These are phyloP conservation scores for Asterophora parasitica DNA, from an alignment of 768 basidiomycete species.

Conservation along the genomic window DNA sequence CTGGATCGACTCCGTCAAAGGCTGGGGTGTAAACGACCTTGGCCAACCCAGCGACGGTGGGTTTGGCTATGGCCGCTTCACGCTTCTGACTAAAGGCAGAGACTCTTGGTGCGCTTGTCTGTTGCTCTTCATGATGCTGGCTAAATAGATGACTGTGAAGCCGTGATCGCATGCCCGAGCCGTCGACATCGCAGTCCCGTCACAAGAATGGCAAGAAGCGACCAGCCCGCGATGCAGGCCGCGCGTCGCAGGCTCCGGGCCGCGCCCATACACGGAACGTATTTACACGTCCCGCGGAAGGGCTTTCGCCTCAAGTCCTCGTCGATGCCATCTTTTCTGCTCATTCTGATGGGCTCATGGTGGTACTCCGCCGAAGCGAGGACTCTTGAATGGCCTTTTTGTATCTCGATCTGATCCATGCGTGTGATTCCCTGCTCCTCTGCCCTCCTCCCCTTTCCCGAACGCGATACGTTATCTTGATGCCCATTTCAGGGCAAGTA, in stretches of 20 bases:
- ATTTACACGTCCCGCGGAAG: conserved; percentile 14
- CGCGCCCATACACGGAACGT: conserved; percentile 8
- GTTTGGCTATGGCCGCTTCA: conserved; percentile 77
- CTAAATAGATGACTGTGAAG: conserved; percentile 15
- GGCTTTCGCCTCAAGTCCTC: conserved; percentile 36
- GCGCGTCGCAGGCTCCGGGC: conserved; percentile 11
- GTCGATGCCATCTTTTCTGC: conserved; percentile 85
- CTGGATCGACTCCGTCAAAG: conserved; percentile 76
- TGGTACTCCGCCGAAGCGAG: conserved; percentile 54
- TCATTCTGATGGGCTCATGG: conserved; percentile 80
- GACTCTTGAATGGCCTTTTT: conserved; percentile 2
- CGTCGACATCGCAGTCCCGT: conserved; percentile 14
- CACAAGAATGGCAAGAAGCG: conserved; percentile 12
- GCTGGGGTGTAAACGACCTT: conserved; percentile 81
- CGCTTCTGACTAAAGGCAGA: conserved; percentile 49
- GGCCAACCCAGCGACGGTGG: conserved; percentile 83
- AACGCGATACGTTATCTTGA: neutral
- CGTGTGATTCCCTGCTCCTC: neutral
- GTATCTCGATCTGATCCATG: conserved; percentile 1
- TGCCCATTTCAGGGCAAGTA: neutral
- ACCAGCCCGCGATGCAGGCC: conserved; percentile 12
- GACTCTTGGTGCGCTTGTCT: conserved; percentile 48
- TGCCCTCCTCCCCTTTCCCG: neutral
- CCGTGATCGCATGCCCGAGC: conserved; percentile 28
- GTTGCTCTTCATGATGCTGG: neutral